Evolutionary conservation across 352 stramenopile genomes (phyloP), one percentile per base, ranked within the genome.

Genomic region (Pythium diclinum): DNA sequence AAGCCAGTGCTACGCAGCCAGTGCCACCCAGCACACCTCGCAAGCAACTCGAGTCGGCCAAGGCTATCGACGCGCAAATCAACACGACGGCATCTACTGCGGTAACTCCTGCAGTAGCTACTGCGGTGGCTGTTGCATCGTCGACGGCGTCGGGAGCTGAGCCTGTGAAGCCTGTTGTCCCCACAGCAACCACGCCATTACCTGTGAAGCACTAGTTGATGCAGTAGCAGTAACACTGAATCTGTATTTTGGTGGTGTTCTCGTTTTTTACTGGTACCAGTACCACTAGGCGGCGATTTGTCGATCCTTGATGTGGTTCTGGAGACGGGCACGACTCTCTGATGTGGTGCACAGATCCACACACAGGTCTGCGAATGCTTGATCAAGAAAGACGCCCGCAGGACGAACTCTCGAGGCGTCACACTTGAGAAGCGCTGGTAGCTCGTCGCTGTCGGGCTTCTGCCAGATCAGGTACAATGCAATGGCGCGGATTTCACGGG

Each of bases 11-110:
- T 28, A 28, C 25, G 25, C 17, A 21, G 52, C 23, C 1, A 36
- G 65, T 32, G 34, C 67, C 54, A 68, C 60, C 47, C 44, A 79
- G 17, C 33, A 88, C 81, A 14, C 79, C 78, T 19, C 68, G 78
- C 8, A 87, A 88, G 61, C 69, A 71, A 17, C 59, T 71, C 23
- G 65, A 59, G 44, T 23, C 36, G 7, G 65, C 65, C 23, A 71
- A 71, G 19, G 65, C 49, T 6, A 72, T 72, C 23, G 65, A 72
- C 49, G 65, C 65, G 1, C 65, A 72, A 58, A 32, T 67, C 59
- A 67, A 67, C 53, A 52, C 17, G 25, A 52, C 6, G 23, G 13
- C 59, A 3, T 28, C 25, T 3, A 9, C 8, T 23, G 21, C 23
- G 23, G 8, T 36, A n/a, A 25, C 58, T 9, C 9, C 42, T 57